Base-by-base conservation (phyloP, 257 asterid species). In the Plantago elongata region DNA sequence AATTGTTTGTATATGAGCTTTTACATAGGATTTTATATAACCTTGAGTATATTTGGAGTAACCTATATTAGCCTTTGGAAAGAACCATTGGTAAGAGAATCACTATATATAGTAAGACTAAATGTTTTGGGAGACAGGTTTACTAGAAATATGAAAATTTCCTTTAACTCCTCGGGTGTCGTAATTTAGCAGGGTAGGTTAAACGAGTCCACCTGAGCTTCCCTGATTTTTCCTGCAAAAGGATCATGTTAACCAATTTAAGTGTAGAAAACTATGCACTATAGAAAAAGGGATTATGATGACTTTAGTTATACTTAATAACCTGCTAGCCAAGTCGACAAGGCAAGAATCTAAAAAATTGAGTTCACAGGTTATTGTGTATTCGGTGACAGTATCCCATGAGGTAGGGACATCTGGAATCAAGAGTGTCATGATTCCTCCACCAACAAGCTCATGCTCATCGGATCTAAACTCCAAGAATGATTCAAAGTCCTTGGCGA, bases 391-490 rank as follows among this genome's bases (percentile, higher is more conserved):
- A 15, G 9, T 30, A 42, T 58, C 51, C 63, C 63, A 58, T 6
- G 43, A 34, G 5, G 37, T 6, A 17, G 78, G 78, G 11, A 37
- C 72, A 9, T 47, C 77, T 9, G 75, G 74, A 6, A 73, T 5
- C 4, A 79, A 13, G 57, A 76, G 60, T 29, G 65, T 57, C 77
- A 76, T 54, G n/a, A 72, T 16, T 18, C 81, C 81, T 22, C 73
- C 83, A 45, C 5, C 40, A 13, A 73, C 74, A 45, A 73, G n/a
- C n/a, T n/a, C n/a, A n/a, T n/a, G 29, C 51, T 77, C 79, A 2
- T 38, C 57, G 0, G 72, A 69, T 48, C 83, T 70, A 0, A 44
- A 61, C 55, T 59, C 51, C 69, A 77, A 27, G 67, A 73, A 77
- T 0, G 72, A 45, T 2, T 11, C 77, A 5, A 67, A 5, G 17